Conservation (phyloP, 139 green algal species). For the Microglena sp. region DNA sequence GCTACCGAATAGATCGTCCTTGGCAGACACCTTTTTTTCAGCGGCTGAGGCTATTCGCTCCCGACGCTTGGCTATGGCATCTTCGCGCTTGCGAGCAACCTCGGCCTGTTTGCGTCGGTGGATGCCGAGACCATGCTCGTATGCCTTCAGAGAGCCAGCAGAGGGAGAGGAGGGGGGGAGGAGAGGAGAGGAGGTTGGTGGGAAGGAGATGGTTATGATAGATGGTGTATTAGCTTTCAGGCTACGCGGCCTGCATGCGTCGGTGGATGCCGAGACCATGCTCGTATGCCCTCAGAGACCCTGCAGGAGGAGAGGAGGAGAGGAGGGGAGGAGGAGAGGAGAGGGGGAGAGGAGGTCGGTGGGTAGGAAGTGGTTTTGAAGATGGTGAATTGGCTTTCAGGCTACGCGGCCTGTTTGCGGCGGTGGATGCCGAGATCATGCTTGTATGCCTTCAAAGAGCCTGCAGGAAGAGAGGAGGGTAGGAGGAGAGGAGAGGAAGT, state of each 20-base stretch:
- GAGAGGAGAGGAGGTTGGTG: too few relatives aligned
- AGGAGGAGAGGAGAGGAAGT: too few relatives aligned
- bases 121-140: constrained; percentile 44
- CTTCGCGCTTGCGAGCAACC: not conserved
- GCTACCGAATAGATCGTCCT: constrained; percentile 28
- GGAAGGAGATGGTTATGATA: too few relatives aligned
- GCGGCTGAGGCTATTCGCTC: not conserved
- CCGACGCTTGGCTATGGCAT: not conserved
- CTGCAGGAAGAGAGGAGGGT: too few relatives aligned
- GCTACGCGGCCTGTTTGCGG: constrained; percentile 11
- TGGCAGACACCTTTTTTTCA: constrained; percentile 1
- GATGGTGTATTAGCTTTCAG: too few relatives aligned
- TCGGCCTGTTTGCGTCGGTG: constrained; percentile 14
- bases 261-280: constrained; percentile 40
- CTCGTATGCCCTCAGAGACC: constrained; percentile 40
- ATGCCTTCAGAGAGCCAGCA: constrained; percentile 39
- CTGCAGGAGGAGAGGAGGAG: too few relatives aligned
- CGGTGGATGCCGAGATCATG: constrained; percentile 40
- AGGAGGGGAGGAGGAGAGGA: too few relatives aligned
- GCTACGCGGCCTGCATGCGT: constrained; percentile 11
- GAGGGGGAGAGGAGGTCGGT: too few relatives aligned
- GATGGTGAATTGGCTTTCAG: too few relatives aligned
- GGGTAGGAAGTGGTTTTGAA: too few relatives aligned
- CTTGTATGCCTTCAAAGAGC: constrained; percentile 41
- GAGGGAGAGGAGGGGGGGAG: too few relatives aligned